These are phyloP conservation scores for Scorias spongiosa DNA, from an alignment of 2,329 filamentous ascomycete genomes.

Conservation along the genomic window DNA sequence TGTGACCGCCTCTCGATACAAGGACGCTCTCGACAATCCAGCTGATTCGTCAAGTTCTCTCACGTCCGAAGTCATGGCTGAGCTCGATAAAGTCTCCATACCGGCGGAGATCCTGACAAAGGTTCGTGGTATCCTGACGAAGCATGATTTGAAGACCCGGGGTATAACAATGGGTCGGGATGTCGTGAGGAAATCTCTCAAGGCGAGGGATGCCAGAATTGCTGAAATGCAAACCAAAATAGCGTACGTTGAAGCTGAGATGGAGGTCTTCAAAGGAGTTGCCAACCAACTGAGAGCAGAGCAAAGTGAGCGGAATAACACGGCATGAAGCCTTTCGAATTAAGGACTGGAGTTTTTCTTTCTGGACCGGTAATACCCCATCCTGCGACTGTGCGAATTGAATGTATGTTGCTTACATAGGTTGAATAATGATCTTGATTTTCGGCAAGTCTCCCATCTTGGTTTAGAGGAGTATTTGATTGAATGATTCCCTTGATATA, in stretches of 20 bases:
- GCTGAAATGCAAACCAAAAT: conserved; percentile 52
- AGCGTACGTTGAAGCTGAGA: conserved; percentile 39
- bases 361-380: no score
- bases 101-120: conserved; percentile 14
- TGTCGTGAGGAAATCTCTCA: conserved; percentile 45
- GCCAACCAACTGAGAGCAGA: conserved; percentile 16
- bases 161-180: conserved; percentile 53
- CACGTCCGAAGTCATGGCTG: conserved; percentile 11
- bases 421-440: no score
- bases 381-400: no score
- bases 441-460: no score
- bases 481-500: no score
- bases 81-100: conserved; percentile 6
- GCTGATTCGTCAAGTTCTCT: conserved; percentile 11
- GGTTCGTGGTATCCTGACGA: conserved; percentile 35
- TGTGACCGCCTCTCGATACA: conserved; percentile 9
- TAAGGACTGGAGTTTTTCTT: no score
- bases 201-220: conserved; percentile 49
- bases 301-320: neutral
- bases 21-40: conserved; percentile 13
- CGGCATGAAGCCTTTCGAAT: neutral
- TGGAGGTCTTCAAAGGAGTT: conserved; percentile 33
- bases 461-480: no score
- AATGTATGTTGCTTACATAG: no score
- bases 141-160: conserved; percentile 41